phyloP scores from a whole-genome alignment of 257 asterid genomes.

The Forsythia viridissima region DNA sequence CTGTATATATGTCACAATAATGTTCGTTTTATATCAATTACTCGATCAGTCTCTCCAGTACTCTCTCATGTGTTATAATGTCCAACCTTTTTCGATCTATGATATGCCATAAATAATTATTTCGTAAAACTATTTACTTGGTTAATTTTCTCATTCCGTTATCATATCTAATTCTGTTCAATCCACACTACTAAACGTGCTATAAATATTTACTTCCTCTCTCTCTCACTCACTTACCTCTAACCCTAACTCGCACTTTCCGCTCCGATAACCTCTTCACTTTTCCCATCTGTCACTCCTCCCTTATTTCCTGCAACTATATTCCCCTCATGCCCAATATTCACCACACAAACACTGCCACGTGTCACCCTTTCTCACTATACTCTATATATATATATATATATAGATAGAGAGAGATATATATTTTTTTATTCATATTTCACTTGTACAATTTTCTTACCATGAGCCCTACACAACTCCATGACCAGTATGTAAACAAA shows the following conservation, averaged over 20 bases:
- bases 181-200: not conserved
- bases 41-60: too few species aligned
- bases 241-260: not conserved
- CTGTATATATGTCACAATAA: too few species aligned
- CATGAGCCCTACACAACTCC: slow-evolving; percentile 24
- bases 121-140: too few species aligned
- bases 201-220: not conserved
- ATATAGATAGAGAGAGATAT: not conserved
- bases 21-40: too few species aligned
- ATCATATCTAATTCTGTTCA: not conserved
- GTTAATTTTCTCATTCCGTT: not conserved
- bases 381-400: not conserved
- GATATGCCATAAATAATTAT: too few species aligned
- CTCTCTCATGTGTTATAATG: too few species aligned
- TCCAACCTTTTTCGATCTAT: too few species aligned
- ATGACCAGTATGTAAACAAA: slow-evolving; percentile 25
- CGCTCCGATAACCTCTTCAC: not conserved
- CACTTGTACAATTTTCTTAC: not conserved
- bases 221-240: not conserved
- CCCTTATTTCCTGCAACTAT: not conserved
- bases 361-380: not conserved
- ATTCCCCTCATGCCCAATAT: not conserved
- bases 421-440: not conserved
- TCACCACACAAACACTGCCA: not conserved
- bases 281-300: not conserved